phyloP scores from a whole-genome alignment of 805 yeast species.

The Wickerhamomyces tratensis region DNA sequence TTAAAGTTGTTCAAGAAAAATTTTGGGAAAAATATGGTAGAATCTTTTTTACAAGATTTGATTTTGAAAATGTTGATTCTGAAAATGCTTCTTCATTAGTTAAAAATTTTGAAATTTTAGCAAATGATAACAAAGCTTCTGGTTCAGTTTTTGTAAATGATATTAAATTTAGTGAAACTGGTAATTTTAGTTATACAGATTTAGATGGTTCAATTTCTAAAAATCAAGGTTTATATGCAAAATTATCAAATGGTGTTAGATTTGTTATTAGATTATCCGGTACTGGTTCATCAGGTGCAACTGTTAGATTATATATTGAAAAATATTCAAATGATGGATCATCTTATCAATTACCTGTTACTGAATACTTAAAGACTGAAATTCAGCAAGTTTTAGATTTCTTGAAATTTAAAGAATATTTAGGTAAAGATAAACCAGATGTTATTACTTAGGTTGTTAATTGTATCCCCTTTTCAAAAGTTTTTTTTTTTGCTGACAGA shows the following conservation, averaged over 20 bases:
- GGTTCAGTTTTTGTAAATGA: slow-evolving; percentile 42
- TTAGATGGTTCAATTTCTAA: slow-evolving; percentile 84
- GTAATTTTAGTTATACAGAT: slow-evolving; percentile 87
- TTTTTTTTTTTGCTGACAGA: not conserved
- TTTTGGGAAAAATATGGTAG: slow-evolving; percentile 94
- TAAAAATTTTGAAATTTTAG: slow-evolving; percentile 33
- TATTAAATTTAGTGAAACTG: slow-evolving; percentile 62
- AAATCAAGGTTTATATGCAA: slow-evolving; percentile 84
- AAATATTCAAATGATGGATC: slow-evolving; percentile 57
- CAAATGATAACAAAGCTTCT: slow-evolving; percentile 28
- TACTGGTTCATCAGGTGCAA: slow-evolving; percentile 97
- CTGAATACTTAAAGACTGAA: slow-evolving; percentile 56
- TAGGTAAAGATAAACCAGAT: slow-evolving; percentile 82
- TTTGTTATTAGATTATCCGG: slow-evolving; percentile 89
- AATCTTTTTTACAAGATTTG: slow-evolving; percentile 95
- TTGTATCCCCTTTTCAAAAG: not conserved
- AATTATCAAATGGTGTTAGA: slow-evolving; percentile 73
- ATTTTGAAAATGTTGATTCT: slow-evolving; percentile 72
- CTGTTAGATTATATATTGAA: slow-evolving; percentile 87
- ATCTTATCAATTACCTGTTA: slow-evolving; percentile 42
- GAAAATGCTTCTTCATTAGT: slow-evolving; percentile 71
- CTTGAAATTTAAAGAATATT: slow-evolving; percentile 59
- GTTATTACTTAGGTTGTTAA: slow-evolving; percentile 56
- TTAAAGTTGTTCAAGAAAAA: slow-evolving; percentile 67
- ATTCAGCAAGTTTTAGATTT: slow-evolving; percentile 55